Conservation (phyloP, 305 asterid species). For the Fraxinus sp. region DNA sequence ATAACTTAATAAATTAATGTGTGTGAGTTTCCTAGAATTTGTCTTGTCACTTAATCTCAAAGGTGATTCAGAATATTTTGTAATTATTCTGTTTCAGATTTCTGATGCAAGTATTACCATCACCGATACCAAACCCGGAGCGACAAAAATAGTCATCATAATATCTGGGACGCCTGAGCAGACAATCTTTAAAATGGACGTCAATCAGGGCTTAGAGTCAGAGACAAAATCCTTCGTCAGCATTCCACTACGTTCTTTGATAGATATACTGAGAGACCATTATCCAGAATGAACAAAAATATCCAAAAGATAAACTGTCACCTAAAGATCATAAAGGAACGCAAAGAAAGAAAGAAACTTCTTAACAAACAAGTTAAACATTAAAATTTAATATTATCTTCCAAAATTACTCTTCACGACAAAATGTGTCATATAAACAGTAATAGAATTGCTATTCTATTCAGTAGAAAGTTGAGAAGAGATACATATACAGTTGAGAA, state of each 20-base stretch:
- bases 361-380: not conserved
- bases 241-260: not conserved
- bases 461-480: no score
- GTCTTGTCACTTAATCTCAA: no score
- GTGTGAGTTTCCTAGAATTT: no score
- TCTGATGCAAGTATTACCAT: constrained; percentile 83
- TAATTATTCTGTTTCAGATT: constrained; percentile 46
- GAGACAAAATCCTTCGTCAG: not conserved
- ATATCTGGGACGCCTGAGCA: constrained; percentile 96
- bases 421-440: constrained; percentile 35
- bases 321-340: not conserved
- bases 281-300: not conserved
- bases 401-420: constrained; percentile 1
- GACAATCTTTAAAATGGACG: constrained; percentile 24
- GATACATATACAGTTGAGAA: no score
- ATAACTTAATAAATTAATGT: no score
- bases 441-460: constrained; percentile 24
- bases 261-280: not conserved
- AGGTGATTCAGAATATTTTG: no score
- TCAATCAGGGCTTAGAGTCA: no score
- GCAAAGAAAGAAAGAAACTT: not conserved
- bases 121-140: constrained; percentile 78
- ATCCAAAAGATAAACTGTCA: not conserved
- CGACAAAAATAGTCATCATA: constrained; percentile 63
- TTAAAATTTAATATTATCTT: constrained; percentile 16